Evolutionary conservation across 192 early-diverging fungal genomes (phyloP).

Genomic region (Rhizophlyctis rosea): DNA sequence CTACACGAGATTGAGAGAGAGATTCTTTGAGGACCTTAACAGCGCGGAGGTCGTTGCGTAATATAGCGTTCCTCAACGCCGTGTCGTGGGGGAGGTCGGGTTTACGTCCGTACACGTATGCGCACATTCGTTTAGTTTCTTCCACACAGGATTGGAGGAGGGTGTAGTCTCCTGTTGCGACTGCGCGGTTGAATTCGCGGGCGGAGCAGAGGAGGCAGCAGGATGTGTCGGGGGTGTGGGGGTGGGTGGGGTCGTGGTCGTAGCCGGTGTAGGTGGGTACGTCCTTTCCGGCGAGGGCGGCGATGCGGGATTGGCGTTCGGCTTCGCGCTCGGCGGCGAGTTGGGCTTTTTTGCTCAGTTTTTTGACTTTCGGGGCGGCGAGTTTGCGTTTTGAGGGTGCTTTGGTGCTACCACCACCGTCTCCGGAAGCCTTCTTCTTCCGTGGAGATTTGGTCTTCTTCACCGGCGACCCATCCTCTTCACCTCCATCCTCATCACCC

Average conservation of each 20-base stretch:
- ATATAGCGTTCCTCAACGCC: neutral
- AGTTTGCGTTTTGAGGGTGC: conserved; percentile 6
- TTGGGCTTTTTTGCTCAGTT: conserved; percentile 11
- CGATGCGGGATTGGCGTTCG: neutral
- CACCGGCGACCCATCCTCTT: too few species aligned
- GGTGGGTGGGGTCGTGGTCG: neutral
- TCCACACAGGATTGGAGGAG: too few species aligned
- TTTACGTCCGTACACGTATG: too few species aligned
- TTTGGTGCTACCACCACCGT: conserved; percentile 3
- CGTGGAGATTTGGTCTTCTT: too few species aligned
- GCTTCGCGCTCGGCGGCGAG: neutral
- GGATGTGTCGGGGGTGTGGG: conserved; percentile 25
- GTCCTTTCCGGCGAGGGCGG: conserved; percentile 9
- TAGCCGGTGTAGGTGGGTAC: conserved; percentile 1
- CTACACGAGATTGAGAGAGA: neutral
- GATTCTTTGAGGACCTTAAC: conserved; percentile 11
- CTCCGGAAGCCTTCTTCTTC: neutral
- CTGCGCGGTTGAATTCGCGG: conserved; percentile 34
- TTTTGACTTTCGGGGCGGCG: neutral
- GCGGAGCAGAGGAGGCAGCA: conserved; percentile 48
- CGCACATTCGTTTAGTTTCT: too few species aligned
- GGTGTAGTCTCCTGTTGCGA: conserved; percentile 17
- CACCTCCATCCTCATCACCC: conserved; percentile 1
- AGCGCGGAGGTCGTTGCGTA: conserved; percentile 1
- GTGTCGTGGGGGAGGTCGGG: conserved; percentile 16